Percentiles rank a stretch among this genome's conserved stretches.
These are phyloP conservation scores for Trametes polyzona DNA, from an alignment of 1,284 basidiomycete species.

Conservation along the genomic window DNA sequence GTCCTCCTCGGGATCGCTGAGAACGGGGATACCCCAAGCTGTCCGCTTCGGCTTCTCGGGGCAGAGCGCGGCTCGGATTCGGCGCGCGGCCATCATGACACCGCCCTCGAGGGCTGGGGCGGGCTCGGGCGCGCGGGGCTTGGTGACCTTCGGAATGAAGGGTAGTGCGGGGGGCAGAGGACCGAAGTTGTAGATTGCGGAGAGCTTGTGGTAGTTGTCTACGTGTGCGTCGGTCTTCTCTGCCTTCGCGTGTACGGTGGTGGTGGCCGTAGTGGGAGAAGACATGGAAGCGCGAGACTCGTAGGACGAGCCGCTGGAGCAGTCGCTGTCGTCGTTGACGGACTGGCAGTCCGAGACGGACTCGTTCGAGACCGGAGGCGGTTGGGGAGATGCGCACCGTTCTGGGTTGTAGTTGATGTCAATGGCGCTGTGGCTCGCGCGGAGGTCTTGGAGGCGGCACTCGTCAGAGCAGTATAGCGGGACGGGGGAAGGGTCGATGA, in stretches of 20 bases:
- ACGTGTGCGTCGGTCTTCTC: slow-evolving; percentile 33
- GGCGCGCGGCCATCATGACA: slow-evolving; percentile 68
- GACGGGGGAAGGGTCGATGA: slow-evolving; percentile 75
- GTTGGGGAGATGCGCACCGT: slow-evolving; percentile 41
- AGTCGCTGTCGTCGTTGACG: slow-evolving; percentile 44
- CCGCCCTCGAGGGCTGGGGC: slow-evolving; percentile 49
- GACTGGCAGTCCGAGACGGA: slow-evolving; percentile 39
- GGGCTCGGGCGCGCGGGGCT: slow-evolving; percentile 34
- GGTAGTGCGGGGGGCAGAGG: slow-evolving; percentile 56
- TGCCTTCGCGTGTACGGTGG: slow-evolving; percentile 33
- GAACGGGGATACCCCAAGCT: slow-evolving; percentile 25
- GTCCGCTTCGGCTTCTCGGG: slow-evolving; percentile 41
- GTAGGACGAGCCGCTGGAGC: slow-evolving; percentile 41
- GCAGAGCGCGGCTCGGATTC: slow-evolving; percentile 54
- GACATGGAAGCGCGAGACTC: slow-evolving; percentile 40
- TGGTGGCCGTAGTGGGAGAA: slow-evolving; percentile 33
- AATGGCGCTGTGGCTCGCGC: slow-evolving; percentile 43
- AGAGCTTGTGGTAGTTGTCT: slow-evolving; percentile 51
- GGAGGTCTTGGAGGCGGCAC: slow-evolving; percentile 63
- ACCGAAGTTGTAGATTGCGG: slow-evolving; percentile 57
- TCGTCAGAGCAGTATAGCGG: slow-evolving; percentile 82
- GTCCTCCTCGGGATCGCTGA: slow-evolving; percentile 25
- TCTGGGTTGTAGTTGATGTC: slow-evolving; percentile 52
- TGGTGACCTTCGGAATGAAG: slow-evolving; percentile 36
- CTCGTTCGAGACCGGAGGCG: slow-evolving; percentile 45